Evolutionary conservation across 2,329 filamentous ascomycete genomes (phyloP).

Genomic region (Orbilia ellipsospora): DNA sequence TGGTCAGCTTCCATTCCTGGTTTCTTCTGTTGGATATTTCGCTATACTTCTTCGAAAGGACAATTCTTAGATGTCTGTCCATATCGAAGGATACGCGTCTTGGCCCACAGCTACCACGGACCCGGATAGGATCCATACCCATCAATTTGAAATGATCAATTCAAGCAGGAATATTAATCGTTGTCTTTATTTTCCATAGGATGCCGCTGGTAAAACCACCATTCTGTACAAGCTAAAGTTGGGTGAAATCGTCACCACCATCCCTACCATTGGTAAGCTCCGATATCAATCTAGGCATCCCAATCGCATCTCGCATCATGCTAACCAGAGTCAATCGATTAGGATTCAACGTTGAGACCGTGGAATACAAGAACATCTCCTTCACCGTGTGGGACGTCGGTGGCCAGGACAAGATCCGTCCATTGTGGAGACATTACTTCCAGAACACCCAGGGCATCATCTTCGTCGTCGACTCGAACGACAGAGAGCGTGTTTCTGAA

Average conservation of each 20-base stretch:
- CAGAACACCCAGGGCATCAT: conserved; percentile 99
- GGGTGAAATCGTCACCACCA: conserved; percentile 98
- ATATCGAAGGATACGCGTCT: conserved; percentile 21
- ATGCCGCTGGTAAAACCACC: conserved; percentile 99
- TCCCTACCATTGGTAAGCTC: conserved; percentile 90
- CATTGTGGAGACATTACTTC: conserved; percentile 99
- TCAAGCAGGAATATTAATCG: not conserved
- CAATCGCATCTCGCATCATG: not conserved
- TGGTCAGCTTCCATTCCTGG: not conserved
- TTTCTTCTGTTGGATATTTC: not conserved
- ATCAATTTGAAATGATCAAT: not conserved
- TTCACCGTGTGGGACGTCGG: conserved; percentile 99
- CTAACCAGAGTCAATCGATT: conserved; percentile 1
- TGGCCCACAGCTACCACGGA: not conserved
- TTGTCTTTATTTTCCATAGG: conserved; percentile 61
- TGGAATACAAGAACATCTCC: conserved; percentile 99
- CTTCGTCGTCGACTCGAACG: conserved; percentile 99
- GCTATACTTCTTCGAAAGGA: not conserved
- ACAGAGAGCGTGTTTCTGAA: conserved; percentile 97
- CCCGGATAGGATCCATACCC: not conserved
- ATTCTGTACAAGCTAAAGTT: conserved; percentile 99
- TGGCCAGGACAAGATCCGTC: conserved; percentile 99
- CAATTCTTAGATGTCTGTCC: not conserved
- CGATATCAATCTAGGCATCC: not conserved
- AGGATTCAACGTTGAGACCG: conserved; percentile 99